Evolutionary conservation across 2,329 filamentous ascomycete genomes (phyloP).

Genomic region (Claviceps sp.): DNA sequence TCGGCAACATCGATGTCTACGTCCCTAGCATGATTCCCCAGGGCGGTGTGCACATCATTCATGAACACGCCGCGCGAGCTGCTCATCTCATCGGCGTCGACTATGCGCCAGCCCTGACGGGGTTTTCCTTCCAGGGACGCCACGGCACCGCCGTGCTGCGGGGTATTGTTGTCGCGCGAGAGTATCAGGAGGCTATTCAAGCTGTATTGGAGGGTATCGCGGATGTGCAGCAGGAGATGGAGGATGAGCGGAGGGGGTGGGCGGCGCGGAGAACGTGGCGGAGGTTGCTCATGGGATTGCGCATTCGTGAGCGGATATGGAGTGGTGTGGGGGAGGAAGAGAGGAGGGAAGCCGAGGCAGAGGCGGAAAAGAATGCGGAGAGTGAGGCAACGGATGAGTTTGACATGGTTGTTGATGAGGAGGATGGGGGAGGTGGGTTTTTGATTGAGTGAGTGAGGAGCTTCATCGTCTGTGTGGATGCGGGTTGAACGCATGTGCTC

Average conservation of each 20-base stretch:
- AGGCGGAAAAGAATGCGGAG: constrained; percentile 22
- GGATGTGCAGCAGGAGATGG: constrained; percentile 49
- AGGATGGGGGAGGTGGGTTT: constrained; percentile 32
- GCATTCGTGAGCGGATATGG: constrained; percentile 63
- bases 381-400: constrained; percentile 30
- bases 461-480: too few relatives aligned
- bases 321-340: constrained; percentile 38
- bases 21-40: constrained; percentile 81
- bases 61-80: constrained; percentile 50
- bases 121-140: constrained; percentile 76
- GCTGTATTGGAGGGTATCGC: constrained; percentile 55
- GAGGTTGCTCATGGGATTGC: constrained; percentile 62
- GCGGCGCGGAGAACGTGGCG: constrained; percentile 53
- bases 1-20: constrained; percentile 87
- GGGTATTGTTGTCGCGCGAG: constrained; percentile 62
- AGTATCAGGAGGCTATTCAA: constrained; percentile 58
- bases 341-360: constrained; percentile 25
- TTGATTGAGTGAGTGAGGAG: constrained; percentile 23
- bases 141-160: constrained; percentile 73
- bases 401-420: constrained; percentile 27
- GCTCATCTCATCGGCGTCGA: constrained; percentile 67
- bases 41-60: constrained; percentile 61
- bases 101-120: constrained; percentile 78
- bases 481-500: too few relatives aligned
- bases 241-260: constrained; percentile 58